Percentiles rank a stretch among this genome's conserved stretches.
These are phyloP conservation scores for Pythium apleroticum DNA, from an alignment of 352 stramenopile genomes.

Conservation along the genomic window DNA sequence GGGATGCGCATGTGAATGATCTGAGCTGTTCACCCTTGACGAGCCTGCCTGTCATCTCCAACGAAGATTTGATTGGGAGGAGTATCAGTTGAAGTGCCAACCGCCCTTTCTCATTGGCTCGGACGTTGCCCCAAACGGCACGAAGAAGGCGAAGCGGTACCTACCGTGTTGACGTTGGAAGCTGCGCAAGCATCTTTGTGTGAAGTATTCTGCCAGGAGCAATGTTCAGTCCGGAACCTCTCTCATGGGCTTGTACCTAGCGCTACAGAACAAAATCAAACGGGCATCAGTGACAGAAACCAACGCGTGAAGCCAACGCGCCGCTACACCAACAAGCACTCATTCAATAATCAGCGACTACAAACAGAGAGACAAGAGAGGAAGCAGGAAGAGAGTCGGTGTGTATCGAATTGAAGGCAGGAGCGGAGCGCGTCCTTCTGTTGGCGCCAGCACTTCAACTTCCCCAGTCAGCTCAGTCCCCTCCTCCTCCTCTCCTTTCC, in stretches of 20 bases:
- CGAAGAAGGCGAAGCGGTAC: background rate
- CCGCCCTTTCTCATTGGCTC: conserved; percentile 2
- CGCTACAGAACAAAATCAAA: conserved; percentile 7
- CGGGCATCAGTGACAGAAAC: background rate
- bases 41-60: background rate
- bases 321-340: background rate
- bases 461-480: background rate
- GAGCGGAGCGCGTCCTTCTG: background rate
- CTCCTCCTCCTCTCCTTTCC: background rate
- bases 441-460: background rate
- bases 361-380: background rate
- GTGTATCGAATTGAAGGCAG: background rate
- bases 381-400: conserved; percentile 4
- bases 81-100: conserved; percentile 8
- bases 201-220: background rate
- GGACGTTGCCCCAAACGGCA: background rate
- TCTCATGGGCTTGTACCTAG: no score
- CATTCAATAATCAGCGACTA: background rate
- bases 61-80: background rate
- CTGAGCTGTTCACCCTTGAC: background rate
- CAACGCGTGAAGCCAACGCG: background rate
- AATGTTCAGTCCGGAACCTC: background rate
- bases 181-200: background rate
- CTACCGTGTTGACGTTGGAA: background rate
- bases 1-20: background rate